These are phyloP conservation scores for Protomyces pachydermus DNA, from an alignment of 1,139 yeast species.

Conservation along the genomic window DNA sequence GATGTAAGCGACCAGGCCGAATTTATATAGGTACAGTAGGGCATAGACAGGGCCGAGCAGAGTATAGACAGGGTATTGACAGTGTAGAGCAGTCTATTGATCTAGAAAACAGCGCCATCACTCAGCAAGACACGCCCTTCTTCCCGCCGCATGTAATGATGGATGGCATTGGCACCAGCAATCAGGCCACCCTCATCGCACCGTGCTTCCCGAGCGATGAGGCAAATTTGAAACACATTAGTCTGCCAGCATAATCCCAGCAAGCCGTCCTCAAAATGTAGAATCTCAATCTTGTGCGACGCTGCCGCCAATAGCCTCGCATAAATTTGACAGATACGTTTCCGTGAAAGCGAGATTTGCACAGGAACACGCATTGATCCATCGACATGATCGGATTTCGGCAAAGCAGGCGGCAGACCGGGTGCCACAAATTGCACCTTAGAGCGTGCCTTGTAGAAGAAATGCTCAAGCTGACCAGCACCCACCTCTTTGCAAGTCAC, in stretches of 20 bases:
- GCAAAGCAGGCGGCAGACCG: constrained; percentile 35
- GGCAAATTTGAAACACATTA: constrained; percentile 25
- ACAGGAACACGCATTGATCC: background rate
- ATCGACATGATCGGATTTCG: background rate
- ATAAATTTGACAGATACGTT: background rate
- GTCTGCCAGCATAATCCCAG: constrained; percentile 25
- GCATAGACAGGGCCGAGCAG: too few relatives aligned
- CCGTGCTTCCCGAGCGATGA: constrained; percentile 7
- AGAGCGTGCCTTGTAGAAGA: constrained; percentile 65
- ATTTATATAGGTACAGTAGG: too few relatives aligned
- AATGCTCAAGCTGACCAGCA: constrained; percentile 65
- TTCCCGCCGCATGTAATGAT: constrained; percentile 25
- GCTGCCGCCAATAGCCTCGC: background rate
- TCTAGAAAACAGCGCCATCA: constrained; percentile 24
- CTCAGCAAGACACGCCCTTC: constrained; percentile 27
- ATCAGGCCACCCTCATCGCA: background rate
- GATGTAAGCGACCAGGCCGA: background rate
- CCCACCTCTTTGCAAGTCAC: constrained; percentile 49
- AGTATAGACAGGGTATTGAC: too few relatives aligned
- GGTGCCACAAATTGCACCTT: constrained; percentile 59
- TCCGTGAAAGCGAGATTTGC: background rate
- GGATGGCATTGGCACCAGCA: constrained; percentile 25
- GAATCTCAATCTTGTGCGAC: constrained; percentile 12
- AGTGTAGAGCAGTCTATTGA: too few relatives aligned
- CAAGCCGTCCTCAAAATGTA: background rate